Evolutionary conservation across 2,329 filamentous ascomycete genomes (phyloP).

Genomic region (Thermothelomyces thermophilus): DNA sequence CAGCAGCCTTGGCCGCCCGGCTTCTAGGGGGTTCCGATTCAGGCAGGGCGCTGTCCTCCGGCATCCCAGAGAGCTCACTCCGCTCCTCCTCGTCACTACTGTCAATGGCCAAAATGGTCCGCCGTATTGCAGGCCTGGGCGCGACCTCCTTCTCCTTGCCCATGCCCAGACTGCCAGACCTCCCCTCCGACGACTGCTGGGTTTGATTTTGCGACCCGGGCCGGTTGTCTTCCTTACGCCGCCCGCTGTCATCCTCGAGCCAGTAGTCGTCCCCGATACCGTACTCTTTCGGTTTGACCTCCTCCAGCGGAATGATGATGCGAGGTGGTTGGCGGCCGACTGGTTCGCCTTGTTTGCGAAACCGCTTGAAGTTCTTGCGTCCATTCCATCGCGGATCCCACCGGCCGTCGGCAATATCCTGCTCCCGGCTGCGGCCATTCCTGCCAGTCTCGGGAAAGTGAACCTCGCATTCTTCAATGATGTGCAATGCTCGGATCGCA

Average conservation of each 20-base stretch:
- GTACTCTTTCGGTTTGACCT: conserved; percentile 63
- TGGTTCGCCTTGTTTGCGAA: conserved; percentile 53
- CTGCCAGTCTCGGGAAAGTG: conserved; percentile 28
- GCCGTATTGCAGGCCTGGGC: conserved; percentile 5
- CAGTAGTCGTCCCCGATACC: conserved; percentile 74
- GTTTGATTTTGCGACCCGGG: conserved; percentile 16
- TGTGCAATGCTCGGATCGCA: conserved; percentile 64
- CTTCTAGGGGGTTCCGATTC: conserved; percentile 27
- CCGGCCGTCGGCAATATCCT: conserved; percentile 47
- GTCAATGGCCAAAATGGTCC: conserved; percentile 28
- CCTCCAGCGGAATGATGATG: conserved; percentile 64
- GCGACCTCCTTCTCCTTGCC: conserved; percentile 15
- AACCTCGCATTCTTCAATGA: conserved; percentile 71
- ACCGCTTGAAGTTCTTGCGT: conserved; percentile 92
- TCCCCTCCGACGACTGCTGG: conserved; percentile 4
- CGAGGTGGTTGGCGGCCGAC: conserved; percentile 37
- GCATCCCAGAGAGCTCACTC: conserved; percentile 10
- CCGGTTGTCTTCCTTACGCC: conserved; percentile 22
- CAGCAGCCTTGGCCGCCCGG: conserved; percentile 30
- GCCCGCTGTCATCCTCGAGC: conserved; percentile 43
- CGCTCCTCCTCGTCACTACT: conserved; percentile 34
- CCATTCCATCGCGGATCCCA: conserved; percentile 94
- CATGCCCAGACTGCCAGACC: conserved; percentile 18
- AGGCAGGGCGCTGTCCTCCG: conserved; percentile 16
- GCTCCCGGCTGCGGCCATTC: conserved; percentile 35